Evolutionary conservation across 441 rosid genomes (phyloP), one percentile per base, ranked within the genome.

Genomic region (Adansonia gregorii): DNA sequence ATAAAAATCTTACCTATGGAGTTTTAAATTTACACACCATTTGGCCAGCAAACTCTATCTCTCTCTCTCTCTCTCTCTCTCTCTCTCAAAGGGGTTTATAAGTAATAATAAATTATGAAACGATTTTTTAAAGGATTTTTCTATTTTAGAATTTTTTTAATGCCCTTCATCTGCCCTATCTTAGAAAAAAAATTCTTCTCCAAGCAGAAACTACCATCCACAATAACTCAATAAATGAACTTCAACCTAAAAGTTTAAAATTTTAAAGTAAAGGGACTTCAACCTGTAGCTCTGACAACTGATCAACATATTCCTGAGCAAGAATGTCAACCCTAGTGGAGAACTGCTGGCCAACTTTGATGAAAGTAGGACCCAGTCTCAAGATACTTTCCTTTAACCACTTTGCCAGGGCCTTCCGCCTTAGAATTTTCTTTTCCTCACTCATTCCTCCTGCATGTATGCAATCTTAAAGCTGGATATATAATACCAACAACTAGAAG

Each of bases 241-340:
- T 73, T 58, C 12, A 19, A 55, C 49, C 76, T 4, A 22, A 39
- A 72, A 56, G 35, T 72, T 54, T 17, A 73, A 70, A 73, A 35
- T 35, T 35, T 35, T 14, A 73, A 65, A 65, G 49, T 3, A 75
- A 64, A 83, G 68, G 41, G 71, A 60, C 56, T 4, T 83, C 76
- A 79, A 96, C 98, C 98, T 96, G 99, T 86, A 96, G 96, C 80
- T 94, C 99, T 17, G 99, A 90, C 83, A 96, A 81, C 72, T 94
- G 98, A 86, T 96, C 99, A 78, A 96, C 98, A 82, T 93, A 96
- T 80, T 96, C 99, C 82, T 96, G 98, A 82, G 98, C 91, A 86
- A 96, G 98, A 82, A 96, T 96, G 77, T 96, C 99, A 0, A 94
- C 98, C 86, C 99, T 92, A 19, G 99, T 96, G 77, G 99, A 96